Conservation (phyloP, 2,329 filamentous ascomycete genomes). For the Phaeosphaeriaceae sp. region DNA sequence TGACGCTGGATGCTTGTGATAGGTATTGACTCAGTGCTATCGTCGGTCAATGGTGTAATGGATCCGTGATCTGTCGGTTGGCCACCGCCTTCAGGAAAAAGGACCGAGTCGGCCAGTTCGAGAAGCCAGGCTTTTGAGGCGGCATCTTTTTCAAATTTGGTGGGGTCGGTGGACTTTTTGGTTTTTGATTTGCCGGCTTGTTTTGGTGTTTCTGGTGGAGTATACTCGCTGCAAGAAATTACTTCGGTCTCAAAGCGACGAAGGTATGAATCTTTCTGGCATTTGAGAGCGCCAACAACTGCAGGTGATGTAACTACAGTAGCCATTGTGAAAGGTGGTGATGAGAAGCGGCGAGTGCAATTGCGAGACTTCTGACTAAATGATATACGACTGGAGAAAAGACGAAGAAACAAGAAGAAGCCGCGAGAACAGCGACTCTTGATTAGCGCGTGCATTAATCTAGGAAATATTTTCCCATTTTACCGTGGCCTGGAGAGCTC, state of each 20-base stretch:
- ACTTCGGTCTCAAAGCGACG: constrained; percentile 38
- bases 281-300: constrained; percentile 40
- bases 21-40: constrained; percentile 24
- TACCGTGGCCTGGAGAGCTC: no score
- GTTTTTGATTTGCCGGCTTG: constrained; percentile 30
- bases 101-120: constrained; percentile 40
- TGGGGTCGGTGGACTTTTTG: constrained; percentile 34
- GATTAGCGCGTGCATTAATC: constrained; percentile 14
- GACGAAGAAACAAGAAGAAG: constrained; percentile 11
- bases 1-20: constrained; percentile 41
- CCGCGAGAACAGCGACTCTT: constrained; percentile 16
- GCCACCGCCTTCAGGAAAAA: constrained; percentile 44
- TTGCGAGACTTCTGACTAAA: neutral
- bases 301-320: constrained; percentile 19
- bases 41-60: constrained; percentile 27
- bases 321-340: constrained; percentile 19
- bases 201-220: constrained; percentile 23
- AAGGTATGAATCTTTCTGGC: constrained; percentile 43
- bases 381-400: constrained; percentile 10
- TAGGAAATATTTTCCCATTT: constrained; percentile 4
- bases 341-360: neutral
- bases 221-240: constrained; percentile 39
- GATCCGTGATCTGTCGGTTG: constrained; percentile 42
- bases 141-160: constrained; percentile 19
- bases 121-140: constrained; percentile 35